These are phyloP conservation scores for Lasiodiplodia sp. DNA, from an alignment of 2,329 filamentous ascomycete genomes.

Conservation along the genomic window DNA sequence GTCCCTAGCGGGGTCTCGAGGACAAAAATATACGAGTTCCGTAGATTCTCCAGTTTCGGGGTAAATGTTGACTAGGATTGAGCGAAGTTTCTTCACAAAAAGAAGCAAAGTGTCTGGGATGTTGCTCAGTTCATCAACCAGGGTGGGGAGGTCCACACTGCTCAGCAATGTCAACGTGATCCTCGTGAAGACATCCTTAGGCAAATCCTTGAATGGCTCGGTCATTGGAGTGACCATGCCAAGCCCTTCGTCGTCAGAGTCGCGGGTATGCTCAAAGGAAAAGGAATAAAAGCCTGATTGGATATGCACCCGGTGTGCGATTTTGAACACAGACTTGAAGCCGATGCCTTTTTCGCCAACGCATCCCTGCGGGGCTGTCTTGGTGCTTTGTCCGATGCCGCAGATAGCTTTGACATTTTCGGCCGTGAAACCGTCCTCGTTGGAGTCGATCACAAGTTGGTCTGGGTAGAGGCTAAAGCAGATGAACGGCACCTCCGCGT, in stretches of 20 bases:
- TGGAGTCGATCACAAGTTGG: constrained; percentile 48
- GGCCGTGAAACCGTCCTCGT: constrained; percentile 29
- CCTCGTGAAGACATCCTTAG: no score
- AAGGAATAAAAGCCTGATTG: constrained; percentile 51
- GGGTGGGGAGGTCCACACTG: not conserved
- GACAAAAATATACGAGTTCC: not conserved
- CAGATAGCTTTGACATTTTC: constrained; percentile 57
- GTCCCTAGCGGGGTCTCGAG: no score
- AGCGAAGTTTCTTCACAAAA: constrained; percentile 4
- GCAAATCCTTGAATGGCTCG: no score
- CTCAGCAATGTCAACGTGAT: constrained; percentile 31
- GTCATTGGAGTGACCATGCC: constrained; percentile 60
- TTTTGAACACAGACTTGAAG: constrained; percentile 48
- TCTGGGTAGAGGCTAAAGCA: constrained; percentile 36
- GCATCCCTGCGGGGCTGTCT: constrained; percentile 32
- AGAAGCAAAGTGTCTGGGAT: constrained; percentile 21
- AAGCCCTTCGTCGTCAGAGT: constrained; percentile 51
- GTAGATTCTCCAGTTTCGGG: not conserved
- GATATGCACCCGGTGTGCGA: constrained; percentile 47
- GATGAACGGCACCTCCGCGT: constrained; percentile 32
- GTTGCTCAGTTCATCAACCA: not conserved
- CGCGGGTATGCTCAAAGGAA: constrained; percentile 42
- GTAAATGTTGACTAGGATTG: not conserved
- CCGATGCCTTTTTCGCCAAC: constrained; percentile 48
- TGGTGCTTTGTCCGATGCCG: constrained; percentile 55